Base-by-base conservation (phyloP, 1,139 yeast species). In the Suzukiozyma palmioleophila region DNA sequence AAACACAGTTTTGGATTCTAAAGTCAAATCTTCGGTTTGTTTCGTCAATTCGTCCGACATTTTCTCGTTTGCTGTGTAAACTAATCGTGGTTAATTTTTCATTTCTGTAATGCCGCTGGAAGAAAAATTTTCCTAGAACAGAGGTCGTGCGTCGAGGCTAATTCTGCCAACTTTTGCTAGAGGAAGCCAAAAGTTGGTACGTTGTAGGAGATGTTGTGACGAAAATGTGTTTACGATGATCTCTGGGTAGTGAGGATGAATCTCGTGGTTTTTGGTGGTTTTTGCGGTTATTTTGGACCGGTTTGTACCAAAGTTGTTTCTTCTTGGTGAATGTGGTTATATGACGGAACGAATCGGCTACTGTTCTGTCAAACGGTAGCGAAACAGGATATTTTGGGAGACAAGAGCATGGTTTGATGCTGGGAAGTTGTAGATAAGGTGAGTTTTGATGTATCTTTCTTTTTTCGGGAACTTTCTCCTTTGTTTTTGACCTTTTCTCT, bases 1-100 rank as follows among this genome's bases (percentile, higher is more conserved):
- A 55, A 85, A 77, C 41, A 82, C 85, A 40, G 92, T 83, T 54
- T 62, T 61, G 53, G 60, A 57, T 36, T 75, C 79, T 52, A 77
- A 66, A 30, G 77, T 62, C 59, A 77, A 66, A 38, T 72, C 77
- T 55, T 75, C 75, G 46, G 82, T 69, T 58, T 77, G 67, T 54
- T 69, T 66, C 53, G 68, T 60, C 59, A 78, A 66, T 65, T 77
- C 82, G 64, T 76, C 80, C 48, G 79, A 57, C 72, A 66, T 66
- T 50, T 49, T 40, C 37, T 8, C 31, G 10, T 28, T 3, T 11
- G 27, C 13, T 25, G 7, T 15, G n/a, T 18, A 18, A 25, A 25
- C 35, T 9, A 32, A 31, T 33, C 16, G 36, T 35, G 31, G 30
- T 28, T 39, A 33, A 28, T 26, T 37, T 27, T 26, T 15, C 22